Percentiles rank a stretch among this genome's conserved stretches.
These are phyloP conservation scores for Annulohypoxylon nitens DNA, from an alignment of 495 filamentous ascomycete genomes.

Conservation along the genomic window DNA sequence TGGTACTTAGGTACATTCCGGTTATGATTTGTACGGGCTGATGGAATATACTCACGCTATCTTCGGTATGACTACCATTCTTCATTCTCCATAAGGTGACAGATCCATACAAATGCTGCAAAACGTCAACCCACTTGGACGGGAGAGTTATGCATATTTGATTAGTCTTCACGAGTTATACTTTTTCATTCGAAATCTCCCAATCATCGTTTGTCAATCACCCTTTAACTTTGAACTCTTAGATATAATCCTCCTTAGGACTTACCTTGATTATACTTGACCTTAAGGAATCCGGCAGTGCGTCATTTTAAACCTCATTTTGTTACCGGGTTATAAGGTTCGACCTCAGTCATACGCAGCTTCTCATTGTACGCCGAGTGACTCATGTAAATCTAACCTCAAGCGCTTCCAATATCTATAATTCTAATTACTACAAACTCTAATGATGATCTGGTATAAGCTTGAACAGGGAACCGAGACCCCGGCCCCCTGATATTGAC, in stretches of 20 bases:
- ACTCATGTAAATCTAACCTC: constrained; percentile 8
- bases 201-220: constrained; percentile 18
- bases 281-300: background rate
- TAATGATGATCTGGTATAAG: background rate
- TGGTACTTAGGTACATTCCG: background rate
- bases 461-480: background rate
- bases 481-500: background rate
- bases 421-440: background rate
- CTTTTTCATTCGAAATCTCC: constrained; percentile 9
- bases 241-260: background rate
- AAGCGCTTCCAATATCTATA: background rate
- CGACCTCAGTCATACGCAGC: background rate
- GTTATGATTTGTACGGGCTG: background rate
- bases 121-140: constrained; percentile 15
- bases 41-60: constrained; percentile 8
- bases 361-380: background rate
- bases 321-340: background rate
- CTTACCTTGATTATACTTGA: background rate
- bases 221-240: background rate
- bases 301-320: constrained; percentile 12
- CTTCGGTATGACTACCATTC: constrained; percentile 37
- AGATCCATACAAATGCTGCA: constrained; percentile 18
- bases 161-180: constrained; percentile 25
- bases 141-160: constrained; percentile 26
- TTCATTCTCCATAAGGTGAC: constrained; percentile 11